phyloP scores from a whole-genome alignment of 192 early-diverging fungal species.

The Spizellomyces sp. region DNA sequence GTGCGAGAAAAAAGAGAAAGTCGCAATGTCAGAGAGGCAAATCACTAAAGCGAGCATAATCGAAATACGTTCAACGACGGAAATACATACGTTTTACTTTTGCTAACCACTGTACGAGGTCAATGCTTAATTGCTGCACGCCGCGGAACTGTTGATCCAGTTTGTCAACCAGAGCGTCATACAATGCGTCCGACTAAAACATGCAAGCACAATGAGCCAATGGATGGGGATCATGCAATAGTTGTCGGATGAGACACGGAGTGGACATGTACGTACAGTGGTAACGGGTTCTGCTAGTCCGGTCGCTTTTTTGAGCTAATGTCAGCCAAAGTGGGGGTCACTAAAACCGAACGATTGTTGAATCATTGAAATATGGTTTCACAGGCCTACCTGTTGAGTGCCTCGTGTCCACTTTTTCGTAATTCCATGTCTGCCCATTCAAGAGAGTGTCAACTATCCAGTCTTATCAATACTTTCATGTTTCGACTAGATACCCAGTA shows the following conservation, averaged over 20 bases:
- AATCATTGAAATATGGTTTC: too few species aligned
- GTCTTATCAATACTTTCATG: neutral
- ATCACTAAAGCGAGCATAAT: neutral
- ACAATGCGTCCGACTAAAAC: constrained; percentile 54
- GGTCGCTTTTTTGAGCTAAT: constrained; percentile 61
- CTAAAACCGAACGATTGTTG: too few species aligned
- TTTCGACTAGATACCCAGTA: constrained; percentile 6
- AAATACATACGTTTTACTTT: constrained; percentile 21
- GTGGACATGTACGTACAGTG: constrained; percentile 3
- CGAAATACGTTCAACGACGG: neutral
- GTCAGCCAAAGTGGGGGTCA: too few species aligned
- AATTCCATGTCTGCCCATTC: constrained; percentile 68
- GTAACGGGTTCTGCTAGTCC: constrained; percentile 48
- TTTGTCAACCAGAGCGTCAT: constrained; percentile 57
- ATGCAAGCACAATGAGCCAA: neutral
- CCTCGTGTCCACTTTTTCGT: constrained; percentile 69
- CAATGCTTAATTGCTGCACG: constrained; percentile 46
- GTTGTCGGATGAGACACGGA: neutral
- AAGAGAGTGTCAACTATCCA: neutral
- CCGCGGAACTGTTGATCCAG: constrained; percentile 57
- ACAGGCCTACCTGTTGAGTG: constrained; percentile 43
- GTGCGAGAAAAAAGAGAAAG: neutral
- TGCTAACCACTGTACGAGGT: constrained; percentile 33
- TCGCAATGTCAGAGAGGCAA: neutral
- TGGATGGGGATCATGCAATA: neutral